Evolutionary conservation across 202 grass and related monocot species (phyloP), one percentile per base, ranked within the genome.

Genomic region (Digitaria exilis): DNA sequence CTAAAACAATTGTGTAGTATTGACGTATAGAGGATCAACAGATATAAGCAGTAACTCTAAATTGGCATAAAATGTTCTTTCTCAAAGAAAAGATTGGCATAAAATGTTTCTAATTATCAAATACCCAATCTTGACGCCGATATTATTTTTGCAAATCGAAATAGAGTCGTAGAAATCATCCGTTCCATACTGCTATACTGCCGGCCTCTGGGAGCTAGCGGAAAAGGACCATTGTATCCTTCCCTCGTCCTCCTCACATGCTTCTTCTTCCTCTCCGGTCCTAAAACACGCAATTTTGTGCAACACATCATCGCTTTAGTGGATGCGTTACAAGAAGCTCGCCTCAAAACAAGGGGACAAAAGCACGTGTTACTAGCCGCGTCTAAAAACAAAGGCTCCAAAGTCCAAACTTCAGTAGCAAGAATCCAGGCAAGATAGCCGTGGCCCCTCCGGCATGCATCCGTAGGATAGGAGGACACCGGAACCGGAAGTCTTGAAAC

Each of bases 341-440:
- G 26, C 16, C 32, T 1, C 52, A 26, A 42, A 58, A 43, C 32
- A 41, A 21, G 28, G 2, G 13, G 71, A 28, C 15, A 9, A 58
- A 75, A 75, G n/a, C 32, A 75, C 59, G 5, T 35, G 54, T 75
- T 75, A 76, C 52, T 3, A 42, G 72, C 24, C 52, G n/a, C 31
- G 25, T 29, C 29, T 41, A 31, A 8, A 56, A 57, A 21, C n/a
- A n/a, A 10, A 37, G 24, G 73, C n/a, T 26, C 54, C 73, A 61
- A 12, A 6, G 22, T 18, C 73, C 73, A 61, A 19, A 6, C 37
- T 18, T 26, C n/a, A 19, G 21, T 28, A 18, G 52, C 73, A 61
- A 43, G 54, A 43, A 76, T 28, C 55, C 54, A 18, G 22, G 22
- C 73, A 76, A 41, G 55, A 60, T 43, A 75, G 52, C 52, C 72